These are phyloP conservation scores for Paxillus ammoniavirescens DNA, from an alignment of 768 basidiomycete genomes.

Conservation along the genomic window DNA sequence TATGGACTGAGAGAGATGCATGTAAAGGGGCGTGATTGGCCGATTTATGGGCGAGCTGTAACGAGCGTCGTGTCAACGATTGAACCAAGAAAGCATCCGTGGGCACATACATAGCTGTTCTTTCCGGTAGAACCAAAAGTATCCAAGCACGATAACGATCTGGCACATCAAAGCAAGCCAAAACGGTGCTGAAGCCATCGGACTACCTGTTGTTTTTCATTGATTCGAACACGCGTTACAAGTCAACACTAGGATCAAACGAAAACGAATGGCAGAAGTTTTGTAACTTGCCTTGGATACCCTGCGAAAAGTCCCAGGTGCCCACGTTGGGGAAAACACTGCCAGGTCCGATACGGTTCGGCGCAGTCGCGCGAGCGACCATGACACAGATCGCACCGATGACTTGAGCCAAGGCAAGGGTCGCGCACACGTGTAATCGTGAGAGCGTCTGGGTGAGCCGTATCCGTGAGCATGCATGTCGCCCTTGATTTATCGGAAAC, in stretches of 20 bases:
- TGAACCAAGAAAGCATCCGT: too few relatives aligned
- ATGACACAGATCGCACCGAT: conserved; percentile 91
- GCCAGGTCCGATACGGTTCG: conserved; percentile 84
- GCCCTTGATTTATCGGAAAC: not conserved
- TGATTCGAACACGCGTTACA: too few relatives aligned
- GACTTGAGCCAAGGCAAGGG: conserved; percentile 86
- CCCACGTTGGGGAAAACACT: conserved; percentile 91
- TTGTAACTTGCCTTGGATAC: conserved; percentile 48
- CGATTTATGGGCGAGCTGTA: conserved; percentile 26
- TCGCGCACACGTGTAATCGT: conserved; percentile 91
- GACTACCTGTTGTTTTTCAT: conserved; percentile 50
- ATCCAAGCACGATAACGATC: conserved; percentile 82
- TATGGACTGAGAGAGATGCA: not conserved
- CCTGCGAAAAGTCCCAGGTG: conserved; percentile 83
- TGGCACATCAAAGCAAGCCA: conserved; percentile 84
- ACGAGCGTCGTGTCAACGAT: not conserved
- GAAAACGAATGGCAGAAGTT: conserved; percentile 6
- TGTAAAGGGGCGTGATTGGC: not conserved
- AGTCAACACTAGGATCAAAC: conserved; percentile 10
- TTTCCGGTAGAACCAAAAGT: conserved; percentile 97
- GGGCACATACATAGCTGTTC: conserved; percentile 75
- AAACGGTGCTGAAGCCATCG: conserved; percentile 81
- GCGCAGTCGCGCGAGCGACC: conserved; percentile 88
- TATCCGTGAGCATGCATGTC: not conserved
- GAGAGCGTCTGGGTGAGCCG: conserved; percentile 62